phyloP scores from a whole-genome alignment of 805 yeast genomes.

The Scheffersomyces amazonensis region DNA sequence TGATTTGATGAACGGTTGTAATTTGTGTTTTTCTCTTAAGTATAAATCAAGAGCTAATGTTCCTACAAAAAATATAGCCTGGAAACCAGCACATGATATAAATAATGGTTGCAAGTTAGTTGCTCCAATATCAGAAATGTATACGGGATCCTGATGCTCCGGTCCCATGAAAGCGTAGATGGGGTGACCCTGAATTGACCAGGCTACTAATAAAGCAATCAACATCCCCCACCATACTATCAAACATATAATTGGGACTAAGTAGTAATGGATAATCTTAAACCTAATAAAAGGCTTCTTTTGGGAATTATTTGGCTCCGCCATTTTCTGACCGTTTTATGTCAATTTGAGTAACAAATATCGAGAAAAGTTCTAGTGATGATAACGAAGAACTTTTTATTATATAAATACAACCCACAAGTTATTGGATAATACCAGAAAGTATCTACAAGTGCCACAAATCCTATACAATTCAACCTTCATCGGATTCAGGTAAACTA shows the following conservation, averaged over 20 bases:
- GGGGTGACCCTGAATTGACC: slow-evolving; percentile 83
- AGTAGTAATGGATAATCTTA: slow-evolving; percentile 47
- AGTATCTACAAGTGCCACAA: too few species aligned
- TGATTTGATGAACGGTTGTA: slow-evolving; percentile 48
- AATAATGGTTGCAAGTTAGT: slow-evolving; percentile 82
- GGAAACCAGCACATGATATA: slow-evolving; percentile 72
- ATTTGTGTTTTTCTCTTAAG: slow-evolving; percentile 55
- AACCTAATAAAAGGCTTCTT: slow-evolving; percentile 15
- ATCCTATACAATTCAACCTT: too few species aligned
- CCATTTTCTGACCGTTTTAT: too few species aligned
- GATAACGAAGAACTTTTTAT: too few species aligned
- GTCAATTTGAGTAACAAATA: too few species aligned
- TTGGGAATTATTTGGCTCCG: too few species aligned
- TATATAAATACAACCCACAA: too few species aligned
- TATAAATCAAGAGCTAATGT: slow-evolving; percentile 61
- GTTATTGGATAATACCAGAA: too few species aligned
- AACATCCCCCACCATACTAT: slow-evolving; percentile 91
- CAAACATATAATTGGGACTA: slow-evolving; percentile 64
- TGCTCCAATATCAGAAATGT: slow-evolving; percentile 86
- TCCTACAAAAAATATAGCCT: slow-evolving; percentile 70
- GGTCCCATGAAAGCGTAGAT: slow-evolving; percentile 52
- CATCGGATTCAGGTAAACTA: too few species aligned
- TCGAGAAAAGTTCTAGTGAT: too few species aligned
- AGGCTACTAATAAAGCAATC: slow-evolving; percentile 68
- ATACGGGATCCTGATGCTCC: slow-evolving; percentile 50